These are phyloP conservation scores for Grifola frondosa DNA, from an alignment of 1,284 basidiomycete genomes.

Conservation along the genomic window DNA sequence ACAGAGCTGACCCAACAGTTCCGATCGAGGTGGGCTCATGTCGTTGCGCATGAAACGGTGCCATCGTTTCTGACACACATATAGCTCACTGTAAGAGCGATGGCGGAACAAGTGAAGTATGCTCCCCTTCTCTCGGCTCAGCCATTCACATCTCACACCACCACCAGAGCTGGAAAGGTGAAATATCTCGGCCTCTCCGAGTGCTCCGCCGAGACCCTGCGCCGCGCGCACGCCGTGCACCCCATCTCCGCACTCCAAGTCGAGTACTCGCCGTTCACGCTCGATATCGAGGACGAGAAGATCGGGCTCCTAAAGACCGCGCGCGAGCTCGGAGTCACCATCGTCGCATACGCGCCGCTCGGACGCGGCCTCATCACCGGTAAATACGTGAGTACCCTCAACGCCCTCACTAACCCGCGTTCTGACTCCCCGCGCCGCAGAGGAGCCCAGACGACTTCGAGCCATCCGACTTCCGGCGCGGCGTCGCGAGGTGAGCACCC, in stretches of 20 bases:
- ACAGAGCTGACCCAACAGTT: slow-evolving; percentile 25
- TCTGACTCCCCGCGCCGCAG: slow-evolving; percentile 32
- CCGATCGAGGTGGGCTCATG: slow-evolving; percentile 31
- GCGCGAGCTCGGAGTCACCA: slow-evolving; percentile 30
- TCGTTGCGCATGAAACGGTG: neutral
- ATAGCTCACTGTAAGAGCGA: slow-evolving; percentile 27
- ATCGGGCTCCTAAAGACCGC: slow-evolving; percentile 29
- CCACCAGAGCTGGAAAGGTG: slow-evolving; percentile 36
- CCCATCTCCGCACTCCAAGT: slow-evolving; percentile 43
- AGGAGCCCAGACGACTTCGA: slow-evolving; percentile 52
- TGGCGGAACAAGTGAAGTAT: slow-evolving; percentile 37
- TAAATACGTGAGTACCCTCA: slow-evolving; percentile 35
- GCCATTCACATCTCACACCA: neutral
- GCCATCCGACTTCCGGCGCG: slow-evolving; percentile 44
- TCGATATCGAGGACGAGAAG: slow-evolving; percentile 32
- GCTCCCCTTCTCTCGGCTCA: slow-evolving; percentile 4
- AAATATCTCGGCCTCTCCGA: slow-evolving; percentile 46
- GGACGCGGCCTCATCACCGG: slow-evolving; percentile 57
- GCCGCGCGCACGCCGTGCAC: slow-evolving; percentile 41
- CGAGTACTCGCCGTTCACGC: slow-evolving; percentile 45
- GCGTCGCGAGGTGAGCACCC: slow-evolving; percentile 34
- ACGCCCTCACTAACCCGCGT: neutral
- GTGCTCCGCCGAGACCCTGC: slow-evolving; percentile 40
- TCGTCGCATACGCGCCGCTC: slow-evolving; percentile 44
- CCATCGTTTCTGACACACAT: neutral